Percentiles rank a stretch among this genome's conserved stretches.
Conservation (phyloP, 2,329 filamentous ascomycete species). For the Xylaria sp. region DNA sequence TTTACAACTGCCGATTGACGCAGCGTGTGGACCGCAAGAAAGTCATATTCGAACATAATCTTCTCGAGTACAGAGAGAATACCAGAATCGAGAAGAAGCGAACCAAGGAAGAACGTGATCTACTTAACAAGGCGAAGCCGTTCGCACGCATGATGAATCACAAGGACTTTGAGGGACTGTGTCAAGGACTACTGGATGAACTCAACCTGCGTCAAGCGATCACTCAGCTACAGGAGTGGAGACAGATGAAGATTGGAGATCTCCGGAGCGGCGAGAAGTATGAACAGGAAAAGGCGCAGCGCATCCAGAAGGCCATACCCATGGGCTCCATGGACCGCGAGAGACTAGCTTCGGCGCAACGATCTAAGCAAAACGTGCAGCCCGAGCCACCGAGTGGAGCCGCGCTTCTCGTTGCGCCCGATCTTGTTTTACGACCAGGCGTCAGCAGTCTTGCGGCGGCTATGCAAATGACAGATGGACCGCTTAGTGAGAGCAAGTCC, state of each 20-base stretch:
- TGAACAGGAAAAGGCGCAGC: constrained; percentile 76
- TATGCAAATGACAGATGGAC: constrained; percentile 26
- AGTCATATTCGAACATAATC: constrained; percentile 89
- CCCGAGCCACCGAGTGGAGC: constrained; percentile 70
- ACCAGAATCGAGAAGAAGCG: constrained; percentile 86
- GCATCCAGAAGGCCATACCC: constrained; percentile 64
- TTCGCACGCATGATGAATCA: constrained; percentile 97
- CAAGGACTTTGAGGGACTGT: constrained; percentile 80
- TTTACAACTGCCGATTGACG: constrained; percentile 90
- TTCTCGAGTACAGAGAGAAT: constrained; percentile 92
- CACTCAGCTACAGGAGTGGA: constrained; percentile 87
- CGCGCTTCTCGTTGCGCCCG: constrained; percentile 70
- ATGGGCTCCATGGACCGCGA: constrained; percentile 82
- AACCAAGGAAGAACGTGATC: constrained; percentile 88
- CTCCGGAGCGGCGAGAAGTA: constrained; percentile 86
- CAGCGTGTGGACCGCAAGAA: constrained; percentile 91
- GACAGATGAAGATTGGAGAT: constrained; percentile 75
- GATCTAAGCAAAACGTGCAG: constrained; percentile 59
- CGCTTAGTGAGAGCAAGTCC: constrained; percentile 49
- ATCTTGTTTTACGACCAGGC: constrained; percentile 60
- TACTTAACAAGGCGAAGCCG: constrained; percentile 89
- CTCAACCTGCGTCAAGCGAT: constrained; percentile 89
- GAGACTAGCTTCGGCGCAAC: constrained; percentile 64
- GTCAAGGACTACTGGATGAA: constrained; percentile 81
- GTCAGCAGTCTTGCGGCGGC: constrained; percentile 27